These are phyloP conservation scores for Polyrhizophydium stewartii DNA, from an alignment of 371 early-diverging fungal species.

Conservation along the genomic window DNA sequence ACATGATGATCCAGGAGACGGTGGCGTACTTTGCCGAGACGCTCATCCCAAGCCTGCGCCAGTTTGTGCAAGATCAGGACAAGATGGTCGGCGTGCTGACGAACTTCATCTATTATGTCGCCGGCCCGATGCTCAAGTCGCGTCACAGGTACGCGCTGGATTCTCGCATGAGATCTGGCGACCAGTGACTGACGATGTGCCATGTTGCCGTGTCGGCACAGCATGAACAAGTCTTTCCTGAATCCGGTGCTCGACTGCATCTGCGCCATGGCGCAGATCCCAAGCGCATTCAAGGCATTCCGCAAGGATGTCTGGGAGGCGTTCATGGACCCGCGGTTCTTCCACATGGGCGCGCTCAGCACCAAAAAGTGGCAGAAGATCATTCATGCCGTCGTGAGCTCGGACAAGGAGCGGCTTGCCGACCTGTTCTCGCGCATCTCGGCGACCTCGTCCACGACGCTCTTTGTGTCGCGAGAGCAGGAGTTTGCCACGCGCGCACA, in stretches of 20 bases:
- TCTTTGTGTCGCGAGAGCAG: slow-evolving; percentile 81
- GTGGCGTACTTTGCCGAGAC: slow-evolving; percentile 8
- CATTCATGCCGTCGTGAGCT: slow-evolving; percentile 55
- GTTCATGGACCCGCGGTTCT: slow-evolving; percentile 70
- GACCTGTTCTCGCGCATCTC: slow-evolving; percentile 49
- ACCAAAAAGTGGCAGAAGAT: slow-evolving; percentile 64
- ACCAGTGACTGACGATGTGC: not conserved
- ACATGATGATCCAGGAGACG: slow-evolving; percentile 10
- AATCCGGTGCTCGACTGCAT: slow-evolving; percentile 43
- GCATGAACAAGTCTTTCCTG: slow-evolving; percentile 6
- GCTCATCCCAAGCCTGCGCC: slow-evolving; percentile 65
- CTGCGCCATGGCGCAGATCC: slow-evolving; percentile 51
- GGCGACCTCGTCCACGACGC: slow-evolving; percentile 59
- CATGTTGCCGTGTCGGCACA: not conserved
- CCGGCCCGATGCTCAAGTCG: slow-evolving; percentile 60
- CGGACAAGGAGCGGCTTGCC: slow-evolving; percentile 3
- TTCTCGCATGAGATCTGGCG: not conserved
- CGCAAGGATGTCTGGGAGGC: slow-evolving; percentile 78
- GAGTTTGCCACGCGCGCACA: slow-evolving; percentile 68
- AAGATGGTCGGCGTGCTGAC: slow-evolving; percentile 57
- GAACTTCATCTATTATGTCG: slow-evolving; percentile 76
- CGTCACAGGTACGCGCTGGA: slow-evolving; percentile 4
- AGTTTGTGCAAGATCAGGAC: slow-evolving; percentile 69
- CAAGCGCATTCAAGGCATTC: slow-evolving; percentile 66
- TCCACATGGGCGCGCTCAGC: slow-evolving; percentile 52